Conservation (phyloP, 2,329 filamentous ascomycete genomes). For the Pseudocercospora musae region DNA sequence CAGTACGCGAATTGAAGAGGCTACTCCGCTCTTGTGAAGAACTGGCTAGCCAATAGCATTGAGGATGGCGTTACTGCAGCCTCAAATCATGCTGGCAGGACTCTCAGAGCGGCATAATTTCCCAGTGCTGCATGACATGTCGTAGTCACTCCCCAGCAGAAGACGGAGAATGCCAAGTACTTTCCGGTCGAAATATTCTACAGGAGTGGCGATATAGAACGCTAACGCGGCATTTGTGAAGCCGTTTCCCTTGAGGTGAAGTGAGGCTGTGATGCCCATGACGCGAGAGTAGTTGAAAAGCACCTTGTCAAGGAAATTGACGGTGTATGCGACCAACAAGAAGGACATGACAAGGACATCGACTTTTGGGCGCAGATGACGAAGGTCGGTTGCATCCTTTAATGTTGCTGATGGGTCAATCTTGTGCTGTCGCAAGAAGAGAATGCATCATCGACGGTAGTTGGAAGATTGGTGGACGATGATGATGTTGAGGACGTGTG, state of each 20-base stretch:
- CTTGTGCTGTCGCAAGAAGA: not conserved
- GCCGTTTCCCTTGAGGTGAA: constrained; percentile 56
- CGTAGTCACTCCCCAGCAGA: constrained; percentile 59
- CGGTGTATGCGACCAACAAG: constrained; percentile 59
- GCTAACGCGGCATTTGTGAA: constrained; percentile 62
- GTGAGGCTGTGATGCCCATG: constrained; percentile 59
- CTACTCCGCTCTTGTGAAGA: constrained; percentile 49
- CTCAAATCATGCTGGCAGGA: constrained; percentile 54
- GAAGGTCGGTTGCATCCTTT: not conserved
- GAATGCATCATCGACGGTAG: not conserved
- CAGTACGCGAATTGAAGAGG: constrained; percentile 60
- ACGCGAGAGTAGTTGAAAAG: constrained; percentile 64
- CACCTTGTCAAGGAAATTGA: constrained; percentile 64
- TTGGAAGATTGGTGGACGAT: not conserved
- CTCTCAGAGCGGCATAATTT: constrained; percentile 48
- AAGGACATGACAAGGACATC: constrained; percentile 59
- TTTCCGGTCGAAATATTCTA: constrained; percentile 59
- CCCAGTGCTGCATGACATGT: constrained; percentile 53
- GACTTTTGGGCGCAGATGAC: constrained; percentile 47
- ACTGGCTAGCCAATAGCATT: constrained; percentile 53
- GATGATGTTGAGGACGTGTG: not conserved
- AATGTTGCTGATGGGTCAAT: not conserved
- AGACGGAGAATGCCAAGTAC: constrained; percentile 58
- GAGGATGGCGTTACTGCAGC: constrained; percentile 53
- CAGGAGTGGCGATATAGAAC: constrained; percentile 63